Base-by-base conservation (phyloP, 345 rosid genomes). In the Cardamine occulta region DNA sequence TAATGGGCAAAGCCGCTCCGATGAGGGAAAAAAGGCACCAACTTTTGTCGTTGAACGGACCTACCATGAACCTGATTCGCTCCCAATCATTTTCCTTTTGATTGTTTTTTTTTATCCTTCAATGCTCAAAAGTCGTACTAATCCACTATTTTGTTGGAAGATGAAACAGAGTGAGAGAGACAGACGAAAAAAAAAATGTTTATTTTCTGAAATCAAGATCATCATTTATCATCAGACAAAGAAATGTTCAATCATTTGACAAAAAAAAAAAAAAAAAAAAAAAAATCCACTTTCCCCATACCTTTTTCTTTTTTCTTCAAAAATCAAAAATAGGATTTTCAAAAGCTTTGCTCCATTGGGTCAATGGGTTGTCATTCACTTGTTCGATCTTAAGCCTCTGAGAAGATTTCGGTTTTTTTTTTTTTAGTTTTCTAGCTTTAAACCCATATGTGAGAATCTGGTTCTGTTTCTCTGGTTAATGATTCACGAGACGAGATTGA, bases 201-300 rank as follows among this genome's bases (percentile, higher is more conserved):
- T 26, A 47, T 59, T 65, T 39, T 49, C 54, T 73, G 78, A 79
- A 67, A 68, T 55, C 75, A 76, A 70, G 64, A 76, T n/a, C 70
- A 68, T 17, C 63, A 59, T 66, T n/a, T 17, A 55, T 74, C 66
- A 75, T 61, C 74, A 49, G 63, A 40, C 42, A 68, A 17, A 67
- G 48, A 62, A 63, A 63, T 53, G 58, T 74, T 76, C 81, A 81
- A 85, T 83, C 79, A 81, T 86, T 85, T 52, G 82, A 73, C 82
- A 78, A 40, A 15, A 15, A 48, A 24, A 6, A 31, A 31, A n/a
- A 31, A 4, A 31, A 31, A 4, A 58, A 58, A 49, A 39, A 44
- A 42, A 2, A 3, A 19, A 45, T 29, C 42, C 29, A 35, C 53
- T 35, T 32, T 48, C 56, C 8, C 31, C 66, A 62, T 28, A 59